Evolutionary conservation across 176 grass and related monocot species (phyloP).

Genomic region (Pharus latifolius): DNA sequence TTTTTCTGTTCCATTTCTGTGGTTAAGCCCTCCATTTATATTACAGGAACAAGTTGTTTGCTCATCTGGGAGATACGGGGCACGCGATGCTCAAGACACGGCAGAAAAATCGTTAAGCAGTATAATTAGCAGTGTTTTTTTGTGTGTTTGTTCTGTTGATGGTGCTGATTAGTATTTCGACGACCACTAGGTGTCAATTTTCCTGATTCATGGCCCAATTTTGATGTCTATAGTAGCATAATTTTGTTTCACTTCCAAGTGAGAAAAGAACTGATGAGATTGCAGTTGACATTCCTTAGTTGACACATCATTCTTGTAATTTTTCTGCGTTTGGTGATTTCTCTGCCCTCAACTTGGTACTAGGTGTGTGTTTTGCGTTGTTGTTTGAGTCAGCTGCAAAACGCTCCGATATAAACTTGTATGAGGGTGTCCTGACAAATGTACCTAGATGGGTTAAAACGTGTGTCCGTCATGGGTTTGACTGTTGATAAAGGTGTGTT

Average conservation of each 20-base stretch:
- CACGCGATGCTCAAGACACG: slow-evolving; percentile 52
- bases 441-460: no score
- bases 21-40: not conserved
- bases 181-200: not conserved
- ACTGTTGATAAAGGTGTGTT: no score
- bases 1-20: not conserved
- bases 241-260: not conserved
- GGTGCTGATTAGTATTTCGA: not conserved
- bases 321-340: not conserved
- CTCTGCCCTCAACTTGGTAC: not conserved
- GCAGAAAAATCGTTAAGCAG: slow-evolving; percentile 20
- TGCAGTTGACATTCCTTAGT: not conserved
- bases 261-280: not conserved
- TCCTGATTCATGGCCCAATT: slow-evolving; percentile 1
- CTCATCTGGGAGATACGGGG: slow-evolving; percentile 77
- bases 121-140: not conserved
- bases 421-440: no score
- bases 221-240: not conserved
- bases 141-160: not conserved
- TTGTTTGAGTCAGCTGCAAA: no score
- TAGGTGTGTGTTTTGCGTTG: not conserved
- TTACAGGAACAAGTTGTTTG: slow-evolving; percentile 81
- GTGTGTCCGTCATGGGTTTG: no score
- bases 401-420: no score
- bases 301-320: not conserved